Evolutionary conservation across 2,329 filamentous ascomycete genomes (phyloP).

Genomic region (Teratosphaeria epicoccoides): DNA sequence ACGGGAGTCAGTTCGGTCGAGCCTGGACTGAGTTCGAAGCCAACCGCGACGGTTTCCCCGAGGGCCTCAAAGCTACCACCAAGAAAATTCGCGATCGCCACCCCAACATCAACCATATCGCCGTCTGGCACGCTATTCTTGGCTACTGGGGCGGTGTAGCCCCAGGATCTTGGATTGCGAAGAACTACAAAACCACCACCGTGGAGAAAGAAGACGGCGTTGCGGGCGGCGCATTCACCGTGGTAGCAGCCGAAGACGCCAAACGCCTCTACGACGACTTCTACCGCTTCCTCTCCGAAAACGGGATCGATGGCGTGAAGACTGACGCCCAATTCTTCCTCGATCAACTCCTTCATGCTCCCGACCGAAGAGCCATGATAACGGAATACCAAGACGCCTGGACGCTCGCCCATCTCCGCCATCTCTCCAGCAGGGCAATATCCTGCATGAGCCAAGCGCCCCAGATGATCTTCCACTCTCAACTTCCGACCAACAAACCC

Average conservation of each 20-base stretch:
- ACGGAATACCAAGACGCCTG: slow-evolving; percentile 75
- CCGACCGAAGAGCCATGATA: slow-evolving; percentile 60
- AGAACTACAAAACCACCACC: slow-evolving; percentile 62
- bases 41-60: slow-evolving; percentile 65
- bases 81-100: slow-evolving; percentile 55
- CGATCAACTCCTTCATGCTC: slow-evolving; percentile 60
- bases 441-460: slow-evolving; percentile 93
- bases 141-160: slow-evolving; percentile 90
- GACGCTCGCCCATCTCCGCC: slow-evolving; percentile 63
- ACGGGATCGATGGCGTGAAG: slow-evolving; percentile 79
- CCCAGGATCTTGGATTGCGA: slow-evolving; percentile 60
- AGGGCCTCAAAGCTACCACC: slow-evolving; percentile 63
- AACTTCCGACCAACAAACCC: slow-evolving; percentile 66
- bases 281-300: slow-evolving; percentile 64
- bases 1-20: slow-evolving; percentile 40
- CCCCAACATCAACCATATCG: slow-evolving; percentile 67
- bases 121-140: slow-evolving; percentile 84
- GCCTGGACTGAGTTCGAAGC: slow-evolving; percentile 80
- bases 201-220: slow-evolving; percentile 47
- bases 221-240: slow-evolving; percentile 56
- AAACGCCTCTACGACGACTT: slow-evolving; percentile 78
- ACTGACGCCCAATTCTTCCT: slow-evolving; percentile 87
- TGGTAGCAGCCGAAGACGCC: slow-evolving; percentile 66
- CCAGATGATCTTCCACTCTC: slow-evolving; percentile 73
- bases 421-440: slow-evolving; percentile 69